Evolutionary conservation across 768 basidiomycete genomes (phyloP), one percentile per base, ranked within the genome.

Genomic region (Cantharellus anzutake): DNA sequence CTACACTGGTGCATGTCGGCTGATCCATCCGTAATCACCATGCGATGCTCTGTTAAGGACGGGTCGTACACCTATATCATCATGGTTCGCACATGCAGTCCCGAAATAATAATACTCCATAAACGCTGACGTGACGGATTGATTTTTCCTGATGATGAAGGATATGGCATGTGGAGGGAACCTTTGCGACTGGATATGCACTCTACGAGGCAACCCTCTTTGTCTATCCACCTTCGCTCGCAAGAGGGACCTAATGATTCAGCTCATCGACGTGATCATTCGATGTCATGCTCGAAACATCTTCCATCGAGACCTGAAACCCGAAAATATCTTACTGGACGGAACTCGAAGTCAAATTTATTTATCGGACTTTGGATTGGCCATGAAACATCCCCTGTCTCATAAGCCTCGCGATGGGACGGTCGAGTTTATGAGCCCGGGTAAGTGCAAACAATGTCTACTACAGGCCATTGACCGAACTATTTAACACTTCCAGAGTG

Each of bases 241-340:
- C 7, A 55, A 55, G 35, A 11, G 35, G 68, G 78, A 81, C 62
- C 83, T 93, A 64, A 97, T 97, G 73, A 75, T 91, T 60, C 94
- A 99, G 70, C 78, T 99, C 64, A 75, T 97, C 65, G 90, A 94
- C 66, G 87, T 89, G 3, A 86, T 97, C 67, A 84, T 91, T 65
- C 86, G 91, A 71, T 92, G 90, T 70, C 93, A 97, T 66, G 69
- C 67, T 4, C 81, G 89, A 72, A 94, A 93, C 2, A 85, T 99
- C 29, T 93, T 87, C 66, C 96, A 99, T 68, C 81, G 96, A 41
- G 96, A 99, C 66, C 76, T 99, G 59, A 99, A 99, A 67, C 96
- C 96, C 0, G 96, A 99, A 69, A 99, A 99, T 64, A 69, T 97
- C n/a, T 78, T 99, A 2, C 78, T 99, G 0, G 84, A 91, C 61